These are phyloP conservation scores for Coemansia sp. DNA, from an alignment of 192 early-diverging fungal species.

Conservation along the genomic window DNA sequence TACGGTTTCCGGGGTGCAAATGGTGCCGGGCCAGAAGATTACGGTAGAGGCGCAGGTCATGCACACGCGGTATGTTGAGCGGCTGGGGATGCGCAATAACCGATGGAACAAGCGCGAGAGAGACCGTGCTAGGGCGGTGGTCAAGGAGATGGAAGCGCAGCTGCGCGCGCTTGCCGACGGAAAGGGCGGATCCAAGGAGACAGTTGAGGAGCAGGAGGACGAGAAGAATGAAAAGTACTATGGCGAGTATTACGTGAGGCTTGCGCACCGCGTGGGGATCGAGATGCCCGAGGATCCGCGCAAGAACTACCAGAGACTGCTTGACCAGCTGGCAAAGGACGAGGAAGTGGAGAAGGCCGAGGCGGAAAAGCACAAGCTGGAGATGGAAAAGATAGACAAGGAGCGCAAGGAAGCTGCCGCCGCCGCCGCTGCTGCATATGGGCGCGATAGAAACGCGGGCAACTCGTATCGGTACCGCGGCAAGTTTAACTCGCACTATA, in stretches of 20 bases:
- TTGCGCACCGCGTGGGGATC: conserved; percentile 31
- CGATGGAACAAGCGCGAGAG: conserved; percentile 42
- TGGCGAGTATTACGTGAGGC: conserved; percentile 22
- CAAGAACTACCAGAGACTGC: conserved; percentile 39
- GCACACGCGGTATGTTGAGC: conserved; percentile 38
- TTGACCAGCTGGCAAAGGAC: conserved; percentile 44
- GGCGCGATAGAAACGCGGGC: conserved; percentile 8
- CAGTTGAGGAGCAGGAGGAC: conserved; percentile 34
- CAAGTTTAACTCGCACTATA: conserved; percentile 22
- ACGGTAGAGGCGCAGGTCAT: conserved; percentile 26
- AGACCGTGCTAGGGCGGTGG: conserved; percentile 20
- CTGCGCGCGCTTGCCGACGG: conserved; percentile 11
- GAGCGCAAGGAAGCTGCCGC: conserved; percentile 51
- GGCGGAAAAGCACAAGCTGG: conserved; percentile 30
- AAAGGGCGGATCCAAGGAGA: conserved; percentile 11
- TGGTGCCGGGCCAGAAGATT: conserved; percentile 46
- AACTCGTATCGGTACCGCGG: conserved; percentile 19
- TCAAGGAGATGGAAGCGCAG: conserved; percentile 28
- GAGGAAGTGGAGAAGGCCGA: conserved; percentile 46
- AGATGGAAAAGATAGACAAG: conserved; percentile 44
- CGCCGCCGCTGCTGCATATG: conserved; percentile 8
- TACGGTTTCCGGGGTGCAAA: conserved; percentile 67
- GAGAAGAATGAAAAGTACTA: conserved; percentile 43
- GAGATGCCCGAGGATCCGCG: conserved; percentile 47
- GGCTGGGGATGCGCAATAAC: conserved; percentile 19